Evolutionary conservation across 2,329 filamentous ascomycete genomes (phyloP).

Genomic region (Talaromyces amestolkiae): DNA sequence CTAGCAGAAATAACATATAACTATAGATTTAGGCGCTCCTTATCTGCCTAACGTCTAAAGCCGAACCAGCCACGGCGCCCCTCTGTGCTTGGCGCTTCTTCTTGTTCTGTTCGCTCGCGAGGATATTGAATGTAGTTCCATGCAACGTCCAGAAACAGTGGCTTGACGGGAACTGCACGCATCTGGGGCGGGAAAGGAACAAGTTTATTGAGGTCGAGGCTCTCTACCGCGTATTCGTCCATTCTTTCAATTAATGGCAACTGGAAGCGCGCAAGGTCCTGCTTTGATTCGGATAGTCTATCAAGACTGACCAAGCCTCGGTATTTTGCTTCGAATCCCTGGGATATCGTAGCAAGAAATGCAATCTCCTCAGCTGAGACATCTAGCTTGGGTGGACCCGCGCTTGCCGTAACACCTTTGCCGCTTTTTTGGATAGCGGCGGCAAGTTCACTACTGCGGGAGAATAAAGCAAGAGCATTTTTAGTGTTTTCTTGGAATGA

Average conservation of each 20-base stretch:
- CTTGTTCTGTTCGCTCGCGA: conserved; percentile 48
- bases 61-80: conserved; percentile 76
- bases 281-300: conserved; percentile 55
- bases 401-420: conserved; percentile 38
- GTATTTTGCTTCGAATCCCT: conserved; percentile 72
- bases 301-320: conserved; percentile 83
- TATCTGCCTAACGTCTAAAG: conserved; percentile 50
- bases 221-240: conserved; percentile 68
- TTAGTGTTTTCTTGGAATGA: conserved; percentile 67
- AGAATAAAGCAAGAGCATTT: conserved; percentile 82
- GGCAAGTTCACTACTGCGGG: conserved; percentile 65
- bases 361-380: conserved; percentile 60
- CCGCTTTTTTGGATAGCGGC: conserved; percentile 52
- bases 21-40: background rate
- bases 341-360: conserved; percentile 61
- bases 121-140: conserved; percentile 98
- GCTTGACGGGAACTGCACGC: conserved; percentile 83
- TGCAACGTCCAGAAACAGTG: conserved; percentile 90
- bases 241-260: conserved; percentile 72
- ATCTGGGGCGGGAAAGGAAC: conserved; percentile 85
- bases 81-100: conserved; percentile 37
- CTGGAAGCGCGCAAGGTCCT: conserved; percentile 40
- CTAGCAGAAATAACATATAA: background rate
- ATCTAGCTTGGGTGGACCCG: conserved; percentile 64
- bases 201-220: conserved; percentile 73